phyloP scores from a whole-genome alignment of 2,329 filamentous ascomycete species.

The Cyphellophora attinorum region DNA sequence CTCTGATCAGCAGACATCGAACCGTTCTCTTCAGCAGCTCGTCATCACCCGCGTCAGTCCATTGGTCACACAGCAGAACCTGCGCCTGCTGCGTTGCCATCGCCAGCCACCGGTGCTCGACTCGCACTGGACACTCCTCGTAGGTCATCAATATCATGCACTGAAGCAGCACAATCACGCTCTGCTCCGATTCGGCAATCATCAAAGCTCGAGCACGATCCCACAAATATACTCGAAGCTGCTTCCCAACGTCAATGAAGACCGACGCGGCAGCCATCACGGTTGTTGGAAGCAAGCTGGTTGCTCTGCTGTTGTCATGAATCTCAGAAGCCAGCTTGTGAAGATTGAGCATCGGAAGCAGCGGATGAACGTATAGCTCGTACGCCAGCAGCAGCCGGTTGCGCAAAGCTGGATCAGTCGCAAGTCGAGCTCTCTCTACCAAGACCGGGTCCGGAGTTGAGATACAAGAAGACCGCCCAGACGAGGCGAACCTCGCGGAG shows the following conservation, averaged over 20 bases:
- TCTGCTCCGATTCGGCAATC: not conserved
- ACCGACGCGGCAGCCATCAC: too few relatives aligned
- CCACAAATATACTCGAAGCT: not conserved
- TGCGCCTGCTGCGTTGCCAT: not conserved
- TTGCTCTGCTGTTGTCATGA: not conserved
- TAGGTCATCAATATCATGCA: not conserved
- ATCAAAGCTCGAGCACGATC: not conserved
- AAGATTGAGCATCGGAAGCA: not conserved
- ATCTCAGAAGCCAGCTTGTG: not conserved
- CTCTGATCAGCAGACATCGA: not conserved
- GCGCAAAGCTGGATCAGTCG: too few relatives aligned
- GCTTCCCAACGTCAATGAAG: too few relatives aligned
- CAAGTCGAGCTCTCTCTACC: too few relatives aligned
- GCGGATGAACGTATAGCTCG: not conserved
- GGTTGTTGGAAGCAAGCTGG: not conserved
- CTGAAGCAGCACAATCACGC: not conserved
- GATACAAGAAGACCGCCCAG: too few relatives aligned
- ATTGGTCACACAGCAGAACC: not conserved
- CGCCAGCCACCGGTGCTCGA: not conserved
- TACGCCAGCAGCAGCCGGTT: too few relatives aligned
- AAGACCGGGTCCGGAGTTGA: too few relatives aligned
- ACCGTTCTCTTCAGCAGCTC: constrained; percentile 80
- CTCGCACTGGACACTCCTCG: not conserved
- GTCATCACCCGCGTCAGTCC: constrained; percentile 43
- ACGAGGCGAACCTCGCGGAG: too few relatives aligned